Conservation (phyloP, 345 rosid species). For the Murraya paniculata region DNA sequence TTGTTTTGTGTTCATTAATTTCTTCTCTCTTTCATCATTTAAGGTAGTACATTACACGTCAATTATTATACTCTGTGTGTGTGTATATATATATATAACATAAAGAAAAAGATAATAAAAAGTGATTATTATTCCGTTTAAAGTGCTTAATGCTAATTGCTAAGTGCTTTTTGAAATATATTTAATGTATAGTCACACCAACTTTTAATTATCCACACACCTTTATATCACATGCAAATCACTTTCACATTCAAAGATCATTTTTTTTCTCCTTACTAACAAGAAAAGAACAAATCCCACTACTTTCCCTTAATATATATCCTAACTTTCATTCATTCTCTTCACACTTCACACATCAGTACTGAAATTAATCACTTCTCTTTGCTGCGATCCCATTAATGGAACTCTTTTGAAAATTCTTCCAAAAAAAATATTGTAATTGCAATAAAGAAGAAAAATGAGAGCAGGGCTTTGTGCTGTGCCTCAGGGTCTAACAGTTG, state of each 20-base stretch:
- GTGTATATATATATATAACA: neutral
- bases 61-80: too few relatives aligned
- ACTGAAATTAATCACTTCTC: conserved; percentile 3
- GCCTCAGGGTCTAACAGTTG: conserved; percentile 57
- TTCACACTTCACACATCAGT: neutral
- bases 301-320: conserved; percentile 11
- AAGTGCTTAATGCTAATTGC: conserved; percentile 28
- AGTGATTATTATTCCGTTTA: conserved; percentile 42
- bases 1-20: conserved; percentile 17
- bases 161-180: conserved; percentile 4
- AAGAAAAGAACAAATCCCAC: conserved; percentile 60
- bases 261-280: conserved; percentile 44
- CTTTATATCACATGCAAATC: conserved; percentile 57
- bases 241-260: conserved; percentile 45
- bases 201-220: conserved; percentile 31
- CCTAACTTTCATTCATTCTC: neutral
- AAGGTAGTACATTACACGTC: conserved; percentile 15
- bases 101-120: conserved; percentile 4
- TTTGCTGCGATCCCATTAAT: neutral
- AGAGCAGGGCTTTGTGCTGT: conserved; percentile 57
- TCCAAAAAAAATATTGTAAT: too few relatives aligned
- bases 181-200: conserved; percentile 20
- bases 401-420: neutral
- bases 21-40: neutral
- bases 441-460: conserved; percentile 26